Base-by-base conservation (phyloP, 345 rosid genomes). In the Citrus sinensis region DNA sequence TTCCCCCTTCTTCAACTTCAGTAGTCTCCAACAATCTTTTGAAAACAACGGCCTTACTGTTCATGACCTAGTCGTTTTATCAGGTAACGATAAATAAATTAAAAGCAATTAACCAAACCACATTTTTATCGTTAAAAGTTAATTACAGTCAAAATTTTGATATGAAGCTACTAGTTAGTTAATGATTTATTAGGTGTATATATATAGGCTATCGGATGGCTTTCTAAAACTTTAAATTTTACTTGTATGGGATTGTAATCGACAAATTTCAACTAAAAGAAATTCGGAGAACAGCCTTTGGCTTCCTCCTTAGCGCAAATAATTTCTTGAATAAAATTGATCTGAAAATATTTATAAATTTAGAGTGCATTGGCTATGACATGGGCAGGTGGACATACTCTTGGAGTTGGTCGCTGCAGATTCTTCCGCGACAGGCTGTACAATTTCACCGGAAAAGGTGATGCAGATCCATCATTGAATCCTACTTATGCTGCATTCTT, bases 61-160 rank as follows among this genome's bases (percentile, higher is more conserved):
- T 29, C 85, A 71, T 1, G 88, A 88, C 77, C 85, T 88, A 1
- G 91, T 86, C n/a, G 89, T 86, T 7, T 65, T 88, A n/a, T 84
- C 89, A 69, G 91, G 88, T 86, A 84, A 80, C 24, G 20, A 34
- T 0, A 25, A 11, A 11, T 35, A 37, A 8, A 29, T 24, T 37
- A 61, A 17, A 7, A 9, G 4, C 9, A 5, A 35, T 4, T 9
- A 54, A 16, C 20, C 10, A 51, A 51, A 51, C 20, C 20, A 1
- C 20, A 51, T 51, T 14, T 16, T 51, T 42, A 42, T 51, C 56
- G 56, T 17, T 51, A 17, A 51, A 14, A 51, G 56, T 51, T 51
- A 17, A 51, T 51, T 51, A 6, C 20, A 17, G 56, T 1, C 56
- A 51, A 51, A 51, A 5, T 51, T 17, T 51, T 51, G 22, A 17